Base-by-base conservation (phyloP, 192 early-diverging fungal genomes). In the Helicostylum pulchrum region DNA sequence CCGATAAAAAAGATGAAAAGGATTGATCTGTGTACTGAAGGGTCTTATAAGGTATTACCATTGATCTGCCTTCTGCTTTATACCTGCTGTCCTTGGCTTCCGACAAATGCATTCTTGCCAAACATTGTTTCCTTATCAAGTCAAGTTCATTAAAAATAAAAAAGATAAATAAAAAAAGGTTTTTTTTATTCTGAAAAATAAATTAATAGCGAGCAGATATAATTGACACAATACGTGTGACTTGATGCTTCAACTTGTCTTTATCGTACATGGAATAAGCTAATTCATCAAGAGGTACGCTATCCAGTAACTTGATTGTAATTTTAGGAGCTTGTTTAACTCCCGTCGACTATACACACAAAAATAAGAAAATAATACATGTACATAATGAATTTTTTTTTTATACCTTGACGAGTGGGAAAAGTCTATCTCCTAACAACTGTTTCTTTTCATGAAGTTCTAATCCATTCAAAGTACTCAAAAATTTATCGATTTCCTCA, bases 361-460 rank as follows among this genome's bases (percentile, higher is more conserved):
- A 9, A 58, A 58, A 43, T 39, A 21, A 19, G 26, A n/a, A 34
- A 10, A 14, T 6, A 48, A 48, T 19, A 17, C 15, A 17, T 53
- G n/a, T n/a, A n/a, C n/a, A n/a, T n/a, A n/a, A n/a, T n/a, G n/a
- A 14, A 31, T 15, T 17, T 54, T 54, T 32, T 54, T 31, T 10
- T 32, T 57, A 61, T 68, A 78, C 77, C 65, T 78, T 78, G 42
- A 77, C 77, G 20, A 68, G 50, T 14, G 73, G 77, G 51, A 78
- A 78, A 2, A 78, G 53, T 49, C 53, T 42, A 62, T 75, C 73
- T 46, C 77, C 77, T 32, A 78, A 54, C 42, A 68, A 58, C 48
- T 78, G 77, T 53, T 78, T 78, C 42, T 72, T 52, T 31, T 75
- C 77, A 62, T 64, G 49, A 11, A 64, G 19, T 8, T 69, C 62